Evolutionary conservation across 768 basidiomycete species (phyloP), one percentile per base, ranked within the genome.

Genomic region (Ramaria sp.): DNA sequence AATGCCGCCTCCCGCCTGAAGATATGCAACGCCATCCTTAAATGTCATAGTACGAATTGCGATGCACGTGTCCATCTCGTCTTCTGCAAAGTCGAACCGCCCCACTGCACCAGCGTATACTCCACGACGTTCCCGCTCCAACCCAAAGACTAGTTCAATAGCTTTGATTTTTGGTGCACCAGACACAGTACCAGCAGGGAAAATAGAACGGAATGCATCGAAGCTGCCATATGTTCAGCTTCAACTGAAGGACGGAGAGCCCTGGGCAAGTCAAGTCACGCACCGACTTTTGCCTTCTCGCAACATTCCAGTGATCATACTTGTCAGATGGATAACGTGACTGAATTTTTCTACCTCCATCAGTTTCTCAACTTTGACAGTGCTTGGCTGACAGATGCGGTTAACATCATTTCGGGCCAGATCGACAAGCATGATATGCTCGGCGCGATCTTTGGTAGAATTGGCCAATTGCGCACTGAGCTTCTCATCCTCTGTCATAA

Each of bases 141-240:
- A 71, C 19, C 81, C 82, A 5, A 84, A 84, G 30, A 99, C 74
- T 42, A 99, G 83, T 69, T 99, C 91, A 60, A 99, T 91, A 0
- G 96, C 96, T 68, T 95, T 96, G 70, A 99, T 94, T 72, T 99
- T 99, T 1, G 96, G 96, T 33, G 96, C 96, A 22, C 96, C 96
- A 1, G 95, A 97, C 24, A 99, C 96, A 2, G 96, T 99, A 0
- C 96, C 96, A 17, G 95, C 94, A 1, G 96, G 96, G 75, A 99
- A 98, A 61, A 99, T 98, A 22, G 95, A 97, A 10, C 95, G 83
- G 80, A 99, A 98, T 0, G 96, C 96, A 67, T 98, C 95, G 66
- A 97, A 99, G 62, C 94, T 94, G 62, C 2, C 5, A 30, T 34
- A 46, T 22, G 22, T n/a, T 31, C 58, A 61, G 37, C 50, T 43